Evolutionary conservation across 2,329 filamentous ascomycete species (phyloP).

Genomic region (Cryphonectria carpinicola): DNA sequence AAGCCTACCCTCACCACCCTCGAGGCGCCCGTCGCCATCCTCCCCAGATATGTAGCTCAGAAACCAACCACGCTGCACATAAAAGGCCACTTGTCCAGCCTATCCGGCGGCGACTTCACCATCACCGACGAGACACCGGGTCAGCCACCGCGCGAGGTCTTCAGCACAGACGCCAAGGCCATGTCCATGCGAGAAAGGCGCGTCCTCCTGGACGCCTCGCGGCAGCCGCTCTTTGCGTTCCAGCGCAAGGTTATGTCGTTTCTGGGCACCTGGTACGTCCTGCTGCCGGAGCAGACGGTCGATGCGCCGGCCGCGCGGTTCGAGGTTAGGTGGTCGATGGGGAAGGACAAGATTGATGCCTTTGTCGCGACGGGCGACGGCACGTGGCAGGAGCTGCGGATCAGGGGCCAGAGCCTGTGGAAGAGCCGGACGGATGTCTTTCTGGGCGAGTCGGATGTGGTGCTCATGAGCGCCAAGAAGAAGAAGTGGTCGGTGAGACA

Average conservation of each 20-base stretch:
- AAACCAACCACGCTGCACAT: not conserved
- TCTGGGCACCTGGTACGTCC: not conserved
- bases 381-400: not conserved
- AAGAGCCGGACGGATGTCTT: not conserved
- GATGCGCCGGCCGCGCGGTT: not conserved
- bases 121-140: conserved; percentile 9
- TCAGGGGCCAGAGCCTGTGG: not conserved
- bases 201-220: conserved; percentile 1
- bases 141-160: not conserved
- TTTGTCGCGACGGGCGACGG: not conserved
- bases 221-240: not conserved
- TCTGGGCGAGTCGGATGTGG: not conserved
- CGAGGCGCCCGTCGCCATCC: not conserved
- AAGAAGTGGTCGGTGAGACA: not conserved
- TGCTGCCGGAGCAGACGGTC: conserved; percentile 6
- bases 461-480: not conserved
- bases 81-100: not conserved
- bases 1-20: not conserved
- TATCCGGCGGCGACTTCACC: not conserved
- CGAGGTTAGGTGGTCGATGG: not conserved
- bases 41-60: conserved; percentile 4
- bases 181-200: not conserved
- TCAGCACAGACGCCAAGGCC: conserved; percentile 8
- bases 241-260: conserved; percentile 1
- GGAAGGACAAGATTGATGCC: not conserved